These are phyloP conservation scores for Cordyceps fumosorosea DNA, from an alignment of 2,329 filamentous ascomycete species.

Conservation along the genomic window DNA sequence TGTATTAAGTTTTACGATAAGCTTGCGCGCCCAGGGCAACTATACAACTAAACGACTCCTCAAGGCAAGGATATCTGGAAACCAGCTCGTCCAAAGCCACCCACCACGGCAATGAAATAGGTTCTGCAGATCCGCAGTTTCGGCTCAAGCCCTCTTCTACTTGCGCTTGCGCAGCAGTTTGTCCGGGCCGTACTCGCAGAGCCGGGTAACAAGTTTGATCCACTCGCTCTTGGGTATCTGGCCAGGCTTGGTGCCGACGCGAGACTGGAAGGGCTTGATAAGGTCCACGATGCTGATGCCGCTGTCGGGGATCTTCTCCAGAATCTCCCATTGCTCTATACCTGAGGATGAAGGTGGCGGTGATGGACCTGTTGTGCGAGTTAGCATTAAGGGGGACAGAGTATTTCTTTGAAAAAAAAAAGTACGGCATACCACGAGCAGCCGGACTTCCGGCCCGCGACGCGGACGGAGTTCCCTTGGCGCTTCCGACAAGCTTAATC, in stretches of 20 bases:
- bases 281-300: constrained; percentile 51
- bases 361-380: constrained; percentile 21
- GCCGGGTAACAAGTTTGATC: constrained; percentile 52
- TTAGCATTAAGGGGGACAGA: not conserved
- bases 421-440: constrained; percentile 29
- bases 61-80: not conserved
- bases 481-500: constrained; percentile 46
- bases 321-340: constrained; percentile 47
- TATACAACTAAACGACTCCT: not conserved
- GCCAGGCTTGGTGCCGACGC: constrained; percentile 45
- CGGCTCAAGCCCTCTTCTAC: not conserved
- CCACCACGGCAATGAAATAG: not conserved
- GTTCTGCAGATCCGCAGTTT: not conserved
- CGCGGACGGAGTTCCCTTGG: constrained; percentile 46
- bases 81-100: not conserved
- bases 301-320: constrained; percentile 45
- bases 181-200: constrained; percentile 46
- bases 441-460: constrained; percentile 57
- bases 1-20: not conserved
- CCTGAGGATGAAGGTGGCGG: constrained; percentile 29
- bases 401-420: not conserved
- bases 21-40: not conserved
- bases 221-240: constrained; percentile 49
- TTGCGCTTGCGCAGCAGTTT: constrained; percentile 41
- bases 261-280: constrained; percentile 46